Evolutionary conservation across 441 rosid species (phyloP), one percentile per base, ranked within the genome.

Genomic region (Bocquillonia castaneifolia): DNA sequence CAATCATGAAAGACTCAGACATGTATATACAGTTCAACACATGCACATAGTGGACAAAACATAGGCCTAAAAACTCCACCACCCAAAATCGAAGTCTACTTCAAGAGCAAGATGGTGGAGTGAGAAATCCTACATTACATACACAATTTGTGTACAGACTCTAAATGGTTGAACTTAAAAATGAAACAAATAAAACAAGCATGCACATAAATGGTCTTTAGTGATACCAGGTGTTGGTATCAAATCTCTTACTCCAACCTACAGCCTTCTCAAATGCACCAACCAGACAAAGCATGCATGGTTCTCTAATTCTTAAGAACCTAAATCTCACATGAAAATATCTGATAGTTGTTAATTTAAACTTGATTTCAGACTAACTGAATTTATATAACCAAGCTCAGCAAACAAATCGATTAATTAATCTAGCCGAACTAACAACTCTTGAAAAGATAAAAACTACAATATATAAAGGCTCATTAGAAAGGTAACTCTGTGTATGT

Each of bases 111-210:
- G n/a, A 15, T 55, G 23, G 34, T 50, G 52, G 14, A 32, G 36
- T 14, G 3, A 58, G 53, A 22, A 32, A 68, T 26, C 25, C 4
- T n/a, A n/a, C 36, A 34, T 26, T 14, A 58, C 25, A 45, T 13
- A 50, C 13, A 60, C 28, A n/a, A 37, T 10, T 26, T 5, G 20
- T 39, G 23, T 18, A 59, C 57, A 36, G 7, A 12, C 32, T 13
- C 34, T 66, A 14, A n/a, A 59, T 40, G n/a, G 28, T 42, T 48
- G 37, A 50, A 65, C 3, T 22, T 20, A 17, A 20, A 7, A 53
- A 29, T 58, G 13, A 47, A 66, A 63, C 63, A 61, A 37, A 67
- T 57, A 37, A 22, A 59, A 20, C 22, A 62, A 66, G 26, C 37
- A 68, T n/a, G n/a, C 10, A 42, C 14, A 10, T 17, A 26, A 4